These are phyloP conservation scores for Talaromyces sp. DNA, from an alignment of 2,329 filamentous ascomycete species.

Conservation along the genomic window DNA sequence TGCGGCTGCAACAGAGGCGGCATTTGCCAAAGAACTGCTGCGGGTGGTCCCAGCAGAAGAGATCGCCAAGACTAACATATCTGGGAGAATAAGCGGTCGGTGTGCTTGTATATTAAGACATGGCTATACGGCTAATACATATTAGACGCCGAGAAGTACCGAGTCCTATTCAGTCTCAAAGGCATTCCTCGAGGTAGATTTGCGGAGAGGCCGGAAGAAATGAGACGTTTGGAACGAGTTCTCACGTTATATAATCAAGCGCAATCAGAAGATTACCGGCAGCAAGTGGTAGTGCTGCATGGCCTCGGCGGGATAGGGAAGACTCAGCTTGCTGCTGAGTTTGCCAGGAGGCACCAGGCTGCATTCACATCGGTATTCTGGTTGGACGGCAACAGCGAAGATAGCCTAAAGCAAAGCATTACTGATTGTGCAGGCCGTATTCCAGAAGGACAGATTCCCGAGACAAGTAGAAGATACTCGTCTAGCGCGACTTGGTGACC, in stretches of 20 bases:
- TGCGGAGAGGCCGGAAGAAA: slow-evolving; percentile 10
- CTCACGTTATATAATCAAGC: not conserved
- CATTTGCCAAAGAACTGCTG: slow-evolving; percentile 24
- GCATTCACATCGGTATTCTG: slow-evolving; percentile 44
- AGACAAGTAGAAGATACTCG: slow-evolving; percentile 5
- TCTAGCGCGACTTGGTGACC: not conserved
- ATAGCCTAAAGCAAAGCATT: slow-evolving; percentile 34
- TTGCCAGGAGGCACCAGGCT: slow-evolving; percentile 32
- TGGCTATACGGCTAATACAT: slow-evolving; percentile 8
- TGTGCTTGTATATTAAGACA: not conserved
- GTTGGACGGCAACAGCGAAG: slow-evolving; percentile 42
- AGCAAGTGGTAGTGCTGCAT: slow-evolving; percentile 25
- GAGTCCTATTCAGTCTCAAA: slow-evolving; percentile 12
- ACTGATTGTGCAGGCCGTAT: not conserved
- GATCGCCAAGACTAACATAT: slow-evolving; percentile 5
- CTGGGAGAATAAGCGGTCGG: slow-evolving; percentile 10
- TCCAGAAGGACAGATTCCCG: slow-evolving; percentile 3
- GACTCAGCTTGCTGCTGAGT: slow-evolving; percentile 43
- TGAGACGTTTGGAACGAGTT: slow-evolving; percentile 8
- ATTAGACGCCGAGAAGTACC: slow-evolving; percentile 5
- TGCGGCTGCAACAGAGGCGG: slow-evolving; percentile 32
- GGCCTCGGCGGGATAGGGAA: slow-evolving; percentile 48
- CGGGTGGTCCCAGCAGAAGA: not conserved
- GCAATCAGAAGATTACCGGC: not conserved
- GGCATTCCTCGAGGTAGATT: slow-evolving; percentile 13